Conservation (phyloP, 1,284 basidiomycete species). For the Moesziomyces globuligerus region DNA sequence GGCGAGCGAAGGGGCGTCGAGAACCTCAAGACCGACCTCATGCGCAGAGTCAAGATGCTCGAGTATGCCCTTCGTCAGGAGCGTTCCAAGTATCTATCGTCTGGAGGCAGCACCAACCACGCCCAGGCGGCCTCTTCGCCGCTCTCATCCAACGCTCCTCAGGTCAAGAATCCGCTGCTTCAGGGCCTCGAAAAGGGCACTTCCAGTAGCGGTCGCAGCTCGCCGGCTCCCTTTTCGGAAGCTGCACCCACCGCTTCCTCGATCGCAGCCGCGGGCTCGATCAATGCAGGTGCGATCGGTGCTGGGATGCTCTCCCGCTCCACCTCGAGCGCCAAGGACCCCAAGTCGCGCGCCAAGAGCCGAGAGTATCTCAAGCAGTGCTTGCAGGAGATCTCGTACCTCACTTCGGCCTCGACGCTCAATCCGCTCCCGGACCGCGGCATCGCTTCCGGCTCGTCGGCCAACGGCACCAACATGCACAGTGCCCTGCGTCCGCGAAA, state of each 20-base stretch:
- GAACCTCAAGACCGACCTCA: conserved; percentile 93
- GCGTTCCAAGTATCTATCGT: conserved; percentile 66
- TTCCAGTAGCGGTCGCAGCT: conserved; percentile 53
- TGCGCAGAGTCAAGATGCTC: conserved; percentile 98
- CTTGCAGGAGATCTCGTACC: conserved; percentile 95
- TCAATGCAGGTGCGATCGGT: conserved; percentile 26
- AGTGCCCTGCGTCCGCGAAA: conserved; percentile 45
- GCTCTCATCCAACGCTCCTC: conserved; percentile 34
- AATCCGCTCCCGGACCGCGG: conserved; percentile 77
- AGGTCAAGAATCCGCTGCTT: conserved; percentile 40
- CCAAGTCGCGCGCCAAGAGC: conserved; percentile 90
- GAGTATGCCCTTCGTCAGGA: conserved; percentile 86
- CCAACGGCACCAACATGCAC: conserved; percentile 22
- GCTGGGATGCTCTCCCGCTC: conserved; percentile 34
- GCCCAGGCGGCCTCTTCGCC: conserved; percentile 22
- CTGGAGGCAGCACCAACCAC: conserved; percentile 9
- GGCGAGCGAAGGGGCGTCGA: conserved; percentile 95
- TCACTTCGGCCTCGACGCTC: conserved; percentile 94
- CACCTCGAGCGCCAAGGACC: conserved; percentile 76
- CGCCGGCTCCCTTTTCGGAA: conserved; percentile 40
- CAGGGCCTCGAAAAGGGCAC: conserved; percentile 45
- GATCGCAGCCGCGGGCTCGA: conserved; percentile 17
- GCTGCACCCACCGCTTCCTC: conserved; percentile 19
- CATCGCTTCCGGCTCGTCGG: conserved; percentile 27
- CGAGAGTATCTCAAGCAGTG: conserved; percentile 98